Base-by-base conservation (phyloP, 805 yeast genomes). In the Candida ascalaphidarum region DNA sequence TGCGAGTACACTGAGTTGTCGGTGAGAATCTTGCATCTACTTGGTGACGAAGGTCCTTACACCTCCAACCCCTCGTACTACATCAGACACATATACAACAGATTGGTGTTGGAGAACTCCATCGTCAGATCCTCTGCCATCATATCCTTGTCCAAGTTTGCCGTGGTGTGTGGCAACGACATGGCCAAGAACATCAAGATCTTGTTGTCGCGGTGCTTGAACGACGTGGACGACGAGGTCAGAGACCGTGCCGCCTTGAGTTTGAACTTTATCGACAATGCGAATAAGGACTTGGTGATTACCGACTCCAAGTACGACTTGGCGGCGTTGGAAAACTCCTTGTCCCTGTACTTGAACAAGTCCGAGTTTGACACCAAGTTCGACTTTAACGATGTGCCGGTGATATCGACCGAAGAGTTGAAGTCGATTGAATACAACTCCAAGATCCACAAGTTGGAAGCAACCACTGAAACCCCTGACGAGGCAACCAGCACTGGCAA, bases 81-180 rank as follows among this genome's bases (percentile, higher is more conserved):
- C 57, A 88, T 92, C 37, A 80, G 98, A 63, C 95, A 88, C 57
- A 89, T 92, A 42, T 92, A 89, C 65, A 92, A 92, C 71, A 76
- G 98, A 54, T 89, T 92, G 51, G 96, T 89, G 4, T 72, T 92
- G 49, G 98, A 92, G 50, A 92, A 92, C 57, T 84, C 97, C 5
- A 79, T 88, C 33, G 88, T 92, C 31, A 77, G 98, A 53, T 88
- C 96, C 3, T 86, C 96, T 22, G 98, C 98, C 1, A 94, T 92
- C 23, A 74, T 83, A 41, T 88, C 97, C 1, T 68, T 92, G 39
- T 77, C 96, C 17, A 86, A 88, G 58, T 92, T 89, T 62, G 95
- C 94, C 5, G 61, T 83, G 32, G 72, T 78, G 23, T 77, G 77
- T 32, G 94, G 86, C 40, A 71, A 70, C 11, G 65, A 69, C 16